Percentiles rank a stretch among this genome's conserved stretches.
These are phyloP conservation scores for Geoglossum cookeanum DNA, from an alignment of 2,329 filamentous ascomycete species.

Conservation along the genomic window DNA sequence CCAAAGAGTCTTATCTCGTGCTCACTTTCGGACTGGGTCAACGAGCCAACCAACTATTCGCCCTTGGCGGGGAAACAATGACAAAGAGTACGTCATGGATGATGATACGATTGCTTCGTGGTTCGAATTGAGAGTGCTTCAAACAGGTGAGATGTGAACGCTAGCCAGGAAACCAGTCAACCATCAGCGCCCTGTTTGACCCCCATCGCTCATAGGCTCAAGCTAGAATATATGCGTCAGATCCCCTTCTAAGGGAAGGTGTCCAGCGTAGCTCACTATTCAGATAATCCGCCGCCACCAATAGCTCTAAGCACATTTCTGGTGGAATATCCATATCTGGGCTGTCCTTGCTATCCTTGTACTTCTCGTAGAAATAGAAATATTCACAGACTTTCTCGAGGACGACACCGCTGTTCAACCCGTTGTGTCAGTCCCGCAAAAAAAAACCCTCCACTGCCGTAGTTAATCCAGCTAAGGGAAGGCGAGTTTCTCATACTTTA, in stretches of 20 bases:
- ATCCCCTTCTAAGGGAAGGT: background rate
- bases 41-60: background rate
- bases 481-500: slow-evolving; percentile 38
- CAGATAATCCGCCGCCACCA: slow-evolving; percentile 61
- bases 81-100: background rate
- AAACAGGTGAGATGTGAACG: background rate
- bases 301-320: slow-evolving; percentile 57
- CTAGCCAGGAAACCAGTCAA: background rate
- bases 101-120: background rate
- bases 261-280: slow-evolving; percentile 28
- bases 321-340: slow-evolving; percentile 66
- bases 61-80: background rate
- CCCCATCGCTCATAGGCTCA: background rate
- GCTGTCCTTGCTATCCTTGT: slow-evolving; percentile 50
- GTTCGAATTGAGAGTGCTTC: background rate
- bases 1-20: background rate
- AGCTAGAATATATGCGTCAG: background rate
- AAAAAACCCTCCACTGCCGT: background rate
- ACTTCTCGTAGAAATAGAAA: slow-evolving; percentile 63
- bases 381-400: slow-evolving; percentile 71
- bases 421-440: slow-evolving; percentile 24
- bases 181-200: background rate
- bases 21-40: background rate
- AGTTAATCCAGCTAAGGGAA: slow-evolving; percentile 13
- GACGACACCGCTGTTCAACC: slow-evolving; percentile 54